These are phyloP conservation scores for Ceratocystis ficicola DNA, from an alignment of 2,329 filamentous ascomycete genomes.

Conservation along the genomic window DNA sequence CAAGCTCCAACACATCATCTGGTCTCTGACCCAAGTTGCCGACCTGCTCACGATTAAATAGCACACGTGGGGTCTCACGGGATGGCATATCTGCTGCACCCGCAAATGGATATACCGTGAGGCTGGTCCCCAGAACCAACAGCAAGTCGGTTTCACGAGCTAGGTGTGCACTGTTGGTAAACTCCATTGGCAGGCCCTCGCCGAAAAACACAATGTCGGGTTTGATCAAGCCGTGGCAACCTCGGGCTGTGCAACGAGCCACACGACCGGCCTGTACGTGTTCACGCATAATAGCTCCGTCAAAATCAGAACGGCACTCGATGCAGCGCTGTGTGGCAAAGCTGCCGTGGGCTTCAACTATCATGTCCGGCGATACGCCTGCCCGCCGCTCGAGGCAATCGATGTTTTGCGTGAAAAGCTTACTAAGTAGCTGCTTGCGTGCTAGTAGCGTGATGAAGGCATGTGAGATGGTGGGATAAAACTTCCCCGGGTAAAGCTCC, in stretches of 20 bases:
- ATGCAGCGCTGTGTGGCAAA: conserved; percentile 88
- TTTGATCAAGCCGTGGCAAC: conserved; percentile 72
- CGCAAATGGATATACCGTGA: conserved; percentile 82
- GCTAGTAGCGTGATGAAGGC: conserved; percentile 75
- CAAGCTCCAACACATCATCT: conserved; percentile 76
- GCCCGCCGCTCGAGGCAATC: conserved; percentile 85
- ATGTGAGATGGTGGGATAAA: conserved; percentile 78
- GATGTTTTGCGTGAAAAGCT: conserved; percentile 95
- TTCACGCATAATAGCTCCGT: conserved; percentile 59
- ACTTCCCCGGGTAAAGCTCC: conserved; percentile 85
- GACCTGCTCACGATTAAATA: conserved; percentile 79
- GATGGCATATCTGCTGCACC: conserved; percentile 55
- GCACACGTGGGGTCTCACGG: conserved; percentile 56
- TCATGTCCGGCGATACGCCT: conserved; percentile 66
- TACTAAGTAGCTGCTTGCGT: conserved; percentile 63
- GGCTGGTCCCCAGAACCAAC: conserved; percentile 78
- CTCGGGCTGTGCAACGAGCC: conserved; percentile 49
- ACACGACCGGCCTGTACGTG: conserved; percentile 56
- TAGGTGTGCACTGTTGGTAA: conserved; percentile 35
- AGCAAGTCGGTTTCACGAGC: conserved; percentile 55
- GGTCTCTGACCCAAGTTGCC: conserved; percentile 62
- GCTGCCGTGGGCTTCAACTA: conserved; percentile 90
- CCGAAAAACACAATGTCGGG: conserved; percentile 94
- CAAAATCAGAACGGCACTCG: conserved; percentile 64
- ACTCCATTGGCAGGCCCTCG: conserved; percentile 44